Evolutionary conservation across 495 filamentous ascomycete genomes (phyloP), one percentile per base, ranked within the genome.

Genomic region (Lentithecium fluviatile): DNA sequence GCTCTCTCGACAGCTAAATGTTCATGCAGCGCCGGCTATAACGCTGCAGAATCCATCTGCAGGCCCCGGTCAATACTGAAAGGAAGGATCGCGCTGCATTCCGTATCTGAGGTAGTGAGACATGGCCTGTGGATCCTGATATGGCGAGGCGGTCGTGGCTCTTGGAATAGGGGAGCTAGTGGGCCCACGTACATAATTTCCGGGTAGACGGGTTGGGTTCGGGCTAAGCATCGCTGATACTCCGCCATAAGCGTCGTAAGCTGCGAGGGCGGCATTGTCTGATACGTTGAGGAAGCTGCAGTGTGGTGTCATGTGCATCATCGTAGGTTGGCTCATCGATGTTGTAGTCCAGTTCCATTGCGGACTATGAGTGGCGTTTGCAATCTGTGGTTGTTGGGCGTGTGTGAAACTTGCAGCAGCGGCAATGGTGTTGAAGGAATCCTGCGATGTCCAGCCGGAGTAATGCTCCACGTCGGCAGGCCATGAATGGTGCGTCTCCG

Each of bases 261-360:
- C 5, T 47, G n/a, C 5, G n/a, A 48, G 21, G 13, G 38, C 23
- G 8, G 46, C 19, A 2, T 1, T 19, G 10, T 15, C 6, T 10
- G 23, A 19, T 26, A 19, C 29, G 10, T 10, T 51, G n/a, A 36
- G 52, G 21, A 51, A 64, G 38, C 25, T 7, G 12, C 6, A 34
- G 24, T 8, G 32, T 17, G 54, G 61, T 13, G 15, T 5, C 2
- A 56, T 36, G 19, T 37, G 32, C 17, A 61, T 48, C n/a, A 53
- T 25, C 6, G 60, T 8, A 12, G 52, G 45, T 32, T 29, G 11
- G 25, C 23, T 26, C 47, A 59, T 59, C 1, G 54, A 23, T n/a
- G 49, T 48, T 2, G 46, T 50, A 20, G 54, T 50, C 61, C 61
- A 64, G 26, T 43, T 53, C 61, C 61, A 64, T 2, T 45, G 52